Base-by-base conservation (phyloP, 768 basidiomycete species). In the Cystoderma amianthinum region DNA sequence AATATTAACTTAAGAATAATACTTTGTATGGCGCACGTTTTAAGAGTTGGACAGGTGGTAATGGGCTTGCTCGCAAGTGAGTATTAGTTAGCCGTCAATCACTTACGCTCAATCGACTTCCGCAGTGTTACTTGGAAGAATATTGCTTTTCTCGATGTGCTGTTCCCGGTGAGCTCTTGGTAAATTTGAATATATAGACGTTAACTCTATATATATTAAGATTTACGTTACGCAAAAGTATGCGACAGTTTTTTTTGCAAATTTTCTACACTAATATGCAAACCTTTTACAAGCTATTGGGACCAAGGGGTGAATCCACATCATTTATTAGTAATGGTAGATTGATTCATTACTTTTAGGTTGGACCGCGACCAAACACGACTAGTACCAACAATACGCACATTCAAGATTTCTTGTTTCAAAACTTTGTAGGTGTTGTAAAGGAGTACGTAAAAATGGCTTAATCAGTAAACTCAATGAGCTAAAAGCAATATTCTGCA, bases 231-330 rank as follows among this genome's bases (percentile, higher is more conserved):
- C 78, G 1, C 79, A 80, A 53, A 82, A 80, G 77, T 78, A 53
- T 43, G 65, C 49, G n/a, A 18, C 36, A 16, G 12, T 1, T 12
- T n/a, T n/a, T n/a, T n/a, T n/a, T n/a, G n/a, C n/a, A n/a, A n/a
- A n/a, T n/a, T n/a, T n/a, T n/a, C n/a, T n/a, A n/a, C n/a, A n/a
- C n/a, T n/a, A n/a, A n/a, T n/a, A n/a, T n/a, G n/a, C n/a, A n/a
- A n/a, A n/a, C n/a, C n/a, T n/a, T n/a, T n/a, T n/a, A n/a, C n/a
- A 33, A 82, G 78, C 57, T 82, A 82, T 48, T 78, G 74, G 76
- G 76, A 82, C 45, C 78, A 80, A 56, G 66, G 60, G 12, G 74
- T 74, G 50, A 39, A 9, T 39, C 6, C 19, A 11, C 22, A 18
- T 12, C 22, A 2, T 1, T 22, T 16, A 16, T 17, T 32, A 5